A percentile compares a stretch with the other conserved stretches of the same genome.
Evolutionary conservation across 768 basidiomycete genomes (phyloP).

Genomic region (Lyophyllum atratum): DNA sequence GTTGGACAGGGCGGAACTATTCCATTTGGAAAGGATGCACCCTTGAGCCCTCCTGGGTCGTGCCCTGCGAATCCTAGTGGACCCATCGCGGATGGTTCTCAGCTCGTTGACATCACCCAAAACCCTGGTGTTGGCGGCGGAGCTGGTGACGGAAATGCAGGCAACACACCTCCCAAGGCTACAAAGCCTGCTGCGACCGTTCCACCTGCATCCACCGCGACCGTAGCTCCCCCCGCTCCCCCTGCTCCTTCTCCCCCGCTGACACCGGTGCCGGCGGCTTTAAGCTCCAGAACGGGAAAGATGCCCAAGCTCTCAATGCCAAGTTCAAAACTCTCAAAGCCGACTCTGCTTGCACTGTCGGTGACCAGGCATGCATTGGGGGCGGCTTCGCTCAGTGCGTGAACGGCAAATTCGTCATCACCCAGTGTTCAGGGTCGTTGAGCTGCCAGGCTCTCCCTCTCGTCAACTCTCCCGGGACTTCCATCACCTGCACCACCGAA

Average conservation of each 20-base stretch:
- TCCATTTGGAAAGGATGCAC: conserved; percentile 45
- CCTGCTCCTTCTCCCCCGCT: conserved; percentile 14
- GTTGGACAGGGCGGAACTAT: conserved; percentile 52
- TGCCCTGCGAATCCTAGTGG: conserved; percentile 51
- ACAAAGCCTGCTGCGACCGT: conserved; percentile 14
- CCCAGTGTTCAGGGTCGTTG: conserved; percentile 27
- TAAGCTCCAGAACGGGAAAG: conserved; percentile 35
- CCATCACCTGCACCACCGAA: conserved; percentile 39
- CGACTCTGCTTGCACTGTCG: conserved; percentile 38
- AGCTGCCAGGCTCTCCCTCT: conserved; percentile 44
- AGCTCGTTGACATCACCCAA: conserved; percentile 37
- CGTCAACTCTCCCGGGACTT: conserved; percentile 44
- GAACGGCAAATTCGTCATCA: conserved; percentile 35
- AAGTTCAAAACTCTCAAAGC: conserved; percentile 41
- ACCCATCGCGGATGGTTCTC: conserved; percentile 49
- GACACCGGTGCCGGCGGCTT: conserved; percentile 23
- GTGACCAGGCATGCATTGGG: conserved; percentile 47
- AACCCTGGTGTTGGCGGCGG: conserved; percentile 32
- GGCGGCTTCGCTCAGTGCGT: conserved; percentile 52
- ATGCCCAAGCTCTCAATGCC: conserved; percentile 39
- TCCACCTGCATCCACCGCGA: background rate
- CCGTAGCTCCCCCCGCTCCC: conserved; percentile 3
- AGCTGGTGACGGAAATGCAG: conserved; percentile 8
- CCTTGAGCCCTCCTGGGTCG: conserved; percentile 47
- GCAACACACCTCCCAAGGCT: conserved; percentile 4